Conservation (phyloP, 2,329 filamentous ascomycete genomes). For the Scorias spongiosa region DNA sequence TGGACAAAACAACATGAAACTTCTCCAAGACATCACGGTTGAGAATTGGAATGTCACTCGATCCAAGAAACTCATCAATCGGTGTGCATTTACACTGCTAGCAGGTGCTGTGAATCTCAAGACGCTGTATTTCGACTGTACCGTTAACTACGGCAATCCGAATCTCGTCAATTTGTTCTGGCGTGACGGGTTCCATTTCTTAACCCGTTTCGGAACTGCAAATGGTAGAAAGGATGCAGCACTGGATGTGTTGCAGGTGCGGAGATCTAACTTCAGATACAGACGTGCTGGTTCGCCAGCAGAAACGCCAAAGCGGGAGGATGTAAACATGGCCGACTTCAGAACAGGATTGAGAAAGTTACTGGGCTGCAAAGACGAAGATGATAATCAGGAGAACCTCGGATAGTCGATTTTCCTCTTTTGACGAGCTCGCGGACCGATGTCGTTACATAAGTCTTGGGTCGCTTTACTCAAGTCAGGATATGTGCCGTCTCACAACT, state of each 20-base stretch:
- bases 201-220: conserved; percentile 12
- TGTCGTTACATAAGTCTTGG: too few species aligned
- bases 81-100: conserved; percentile 11
- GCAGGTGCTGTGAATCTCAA: conserved; percentile 13
- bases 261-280: neutral
- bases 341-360: neutral
- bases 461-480: too few species aligned
- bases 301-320: neutral
- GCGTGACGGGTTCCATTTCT: conserved; percentile 12
- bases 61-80: conserved; percentile 10
- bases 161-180: conserved; percentile 11
- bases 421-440: too few species aligned
- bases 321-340: neutral
- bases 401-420: too few species aligned
- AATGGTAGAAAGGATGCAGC: conserved; percentile 12
- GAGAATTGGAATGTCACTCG: conserved; percentile 8
- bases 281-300: neutral
- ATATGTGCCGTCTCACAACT: too few species aligned
- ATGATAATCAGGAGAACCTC: neutral
- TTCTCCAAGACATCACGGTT: conserved; percentile 10
- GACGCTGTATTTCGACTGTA: conserved; percentile 11
- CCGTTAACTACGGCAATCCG: conserved; percentile 3
- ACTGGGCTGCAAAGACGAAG: neutral
- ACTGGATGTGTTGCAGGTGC: conserved; percentile 9
- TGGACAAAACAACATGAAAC: conserved; percentile 10